Base-by-base conservation (phyloP, 2,329 filamentous ascomycete species). In the Stachybotrys echinatus region DNA sequence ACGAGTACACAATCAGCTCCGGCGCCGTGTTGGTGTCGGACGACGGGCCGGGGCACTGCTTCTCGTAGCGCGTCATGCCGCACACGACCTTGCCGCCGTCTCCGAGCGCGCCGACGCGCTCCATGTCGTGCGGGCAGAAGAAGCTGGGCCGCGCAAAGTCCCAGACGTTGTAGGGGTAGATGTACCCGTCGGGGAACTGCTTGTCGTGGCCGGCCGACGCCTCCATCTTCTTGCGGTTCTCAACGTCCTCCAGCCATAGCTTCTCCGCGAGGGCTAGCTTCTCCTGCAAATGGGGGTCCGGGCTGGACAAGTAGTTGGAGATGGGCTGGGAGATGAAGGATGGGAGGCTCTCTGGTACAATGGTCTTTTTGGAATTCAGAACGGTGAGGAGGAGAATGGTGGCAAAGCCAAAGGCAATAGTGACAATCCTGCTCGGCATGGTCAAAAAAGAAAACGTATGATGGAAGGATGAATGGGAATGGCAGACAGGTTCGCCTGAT, bases 21-120 rank as follows among this genome's bases (percentile, higher is more conserved):
- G 46, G 51, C 31, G 48, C 52, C 21, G 47, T 51, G 12, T 54
- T 54, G 43, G 58, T 53, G 12, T 55, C 54, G n/a, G 39, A 42
- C n/a, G 39, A 42, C 18, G 39, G 39, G 39, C 39, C 39, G 17
- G 39, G 5, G 39, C 39, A 42, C 39, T 42, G 12, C n/a, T 42
- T 42, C 52, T 67, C 65, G 50, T 66, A 69, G n/a, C 60, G 54
- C 6, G 61, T 64, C 65, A 71, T 68, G 37, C 69, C 70, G 55
- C 69, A 73, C 14, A 72, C 63, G 65, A 68, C 70, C 53, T 73
- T 73, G 20, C 70, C 70, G n/a, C 70, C 70, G 38, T 72, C 68
- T 23, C 70, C 70, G 5, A 69, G 54, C 5, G 62, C 57, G 3
- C 70, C 70, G 3, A 73, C 57, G 6, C 70, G 62, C 51, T 71